Conservation (phyloP, 202 grass and related monocot genomes). For the Miscanthus sacchariflorus region DNA sequence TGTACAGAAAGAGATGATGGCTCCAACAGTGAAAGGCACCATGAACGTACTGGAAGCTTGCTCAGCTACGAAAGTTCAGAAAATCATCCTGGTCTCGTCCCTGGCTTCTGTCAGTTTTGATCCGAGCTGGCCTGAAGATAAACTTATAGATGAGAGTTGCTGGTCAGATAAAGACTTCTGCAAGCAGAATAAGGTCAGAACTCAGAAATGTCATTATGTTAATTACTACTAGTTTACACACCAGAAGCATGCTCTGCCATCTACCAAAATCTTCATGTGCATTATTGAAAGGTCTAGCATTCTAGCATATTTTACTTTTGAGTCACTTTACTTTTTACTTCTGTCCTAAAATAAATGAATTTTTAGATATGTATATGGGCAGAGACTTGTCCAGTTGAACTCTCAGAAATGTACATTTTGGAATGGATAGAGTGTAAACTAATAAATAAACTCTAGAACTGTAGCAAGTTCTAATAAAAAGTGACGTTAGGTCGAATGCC, state of each 20-base stretch:
- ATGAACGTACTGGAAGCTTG: conserved; percentile 61
- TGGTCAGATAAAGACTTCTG: conserved; percentile 69
- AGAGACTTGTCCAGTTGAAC: background rate
- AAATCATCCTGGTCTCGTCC: conserved; percentile 57
- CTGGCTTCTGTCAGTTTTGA: conserved; percentile 20
- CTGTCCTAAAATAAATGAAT: background rate
- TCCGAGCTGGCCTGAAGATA: conserved; percentile 50
- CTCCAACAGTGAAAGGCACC: conserved; percentile 65
- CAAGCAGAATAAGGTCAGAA: conserved; percentile 25
- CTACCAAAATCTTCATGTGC: background rate
- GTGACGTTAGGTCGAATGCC: too few relatives aligned
- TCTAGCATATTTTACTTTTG: background rate
- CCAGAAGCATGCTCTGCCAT: background rate
- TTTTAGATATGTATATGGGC: background rate
- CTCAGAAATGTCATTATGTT: background rate
- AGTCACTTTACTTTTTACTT: background rate
- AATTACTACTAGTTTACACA: background rate
- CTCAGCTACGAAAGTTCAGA: conserved; percentile 40
- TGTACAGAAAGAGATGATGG: conserved; percentile 58
- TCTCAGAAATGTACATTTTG: background rate
- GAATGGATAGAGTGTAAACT: too few relatives aligned
- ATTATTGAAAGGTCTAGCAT: background rate
- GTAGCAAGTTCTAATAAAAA: too few relatives aligned
- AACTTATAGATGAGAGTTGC: conserved; percentile 57
- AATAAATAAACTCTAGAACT: too few relatives aligned